phyloP scores from a whole-genome alignment of 228 moss, liverwort and hornwort species.

The Sphagnum magellanicum region DNA sequence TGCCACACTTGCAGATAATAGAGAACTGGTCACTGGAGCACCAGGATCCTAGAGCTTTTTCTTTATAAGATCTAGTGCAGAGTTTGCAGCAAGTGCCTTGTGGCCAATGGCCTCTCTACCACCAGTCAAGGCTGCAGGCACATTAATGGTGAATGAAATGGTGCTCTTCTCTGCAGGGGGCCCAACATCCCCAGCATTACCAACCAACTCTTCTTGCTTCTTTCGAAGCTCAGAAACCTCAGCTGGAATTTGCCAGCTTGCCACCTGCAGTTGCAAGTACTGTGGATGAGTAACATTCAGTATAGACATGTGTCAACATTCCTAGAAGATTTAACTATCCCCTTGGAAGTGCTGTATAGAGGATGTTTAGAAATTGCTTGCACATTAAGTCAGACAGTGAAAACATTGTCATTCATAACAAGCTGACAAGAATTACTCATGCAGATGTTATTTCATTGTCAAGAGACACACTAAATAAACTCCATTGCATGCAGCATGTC shows the following conservation, averaged over 20 bases:
- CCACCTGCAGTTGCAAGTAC: constrained; percentile 31
- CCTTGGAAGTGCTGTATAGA: no score
- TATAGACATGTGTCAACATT: not conserved
- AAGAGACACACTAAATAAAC: not conserved
- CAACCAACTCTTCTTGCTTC: constrained; percentile 47
- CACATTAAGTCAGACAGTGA: no score
- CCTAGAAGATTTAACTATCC: no score
- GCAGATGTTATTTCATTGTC: not conserved
- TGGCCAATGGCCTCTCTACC: constrained; percentile 73
- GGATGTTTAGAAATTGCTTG: not conserved
- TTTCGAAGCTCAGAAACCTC: constrained; percentile 63
- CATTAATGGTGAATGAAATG: constrained; percentile 66
- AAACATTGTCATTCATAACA: no score
- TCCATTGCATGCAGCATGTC: no score
- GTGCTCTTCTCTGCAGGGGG: constrained; percentile 56
- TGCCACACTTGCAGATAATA: constrained; percentile 20
- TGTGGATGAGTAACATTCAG: no score
- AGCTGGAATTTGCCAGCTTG: constrained; percentile 79
- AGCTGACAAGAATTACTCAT: not conserved
- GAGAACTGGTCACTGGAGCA: constrained; percentile 44
- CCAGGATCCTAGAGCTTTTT: constrained; percentile 88
- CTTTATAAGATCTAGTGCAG: constrained; percentile 83
- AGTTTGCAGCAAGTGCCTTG: constrained; percentile 46
- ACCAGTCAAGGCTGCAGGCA: constrained; percentile 70
- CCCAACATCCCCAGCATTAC: constrained; percentile 40